Base-by-base conservation (phyloP, 1,284 basidiomycete species). In the Inonotus hispidus region DNA sequence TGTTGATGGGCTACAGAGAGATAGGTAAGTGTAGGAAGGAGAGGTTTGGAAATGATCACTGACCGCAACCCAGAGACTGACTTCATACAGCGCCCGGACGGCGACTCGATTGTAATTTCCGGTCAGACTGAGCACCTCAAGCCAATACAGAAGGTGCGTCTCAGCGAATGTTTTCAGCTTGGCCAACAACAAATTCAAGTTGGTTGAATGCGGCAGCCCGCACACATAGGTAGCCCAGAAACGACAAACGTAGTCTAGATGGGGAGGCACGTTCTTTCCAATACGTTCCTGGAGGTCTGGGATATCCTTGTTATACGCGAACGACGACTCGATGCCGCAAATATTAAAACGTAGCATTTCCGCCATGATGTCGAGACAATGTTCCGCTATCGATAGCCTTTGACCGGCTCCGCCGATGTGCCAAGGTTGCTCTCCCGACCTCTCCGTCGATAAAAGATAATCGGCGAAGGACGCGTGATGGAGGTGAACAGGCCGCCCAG, bases 61-160 rank as follows among this genome's bases (percentile, higher is more conserved):
- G 32, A 32, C 23, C 32, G 32, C 32, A 32, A 13, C 11, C 46
- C 46, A 49, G 6, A 49, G 23, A 23, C n/a, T 25, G 23, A 23
- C 46, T 13, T 49, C 46, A 13, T 21, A 13, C 11, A 49, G 46
- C 5, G 46, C 6, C n/a, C 54, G 35, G 29, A 16, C 38, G 14
- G 54, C 54, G 43, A 38, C 32, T 10, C 52, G 21, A 45, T 16
- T 45, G 41, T 4, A 45, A 21, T 25, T 14, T 3, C 41, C 38
- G 2, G 60, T 55, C 11, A 71, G 47, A 55, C 69, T 71, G 6
- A 71, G 55, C 2, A 67, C 69, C 61, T 72, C 71, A 25, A 72
- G 47, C 71, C 71, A 72, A 59, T 58, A 68, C 0, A 71, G 63
- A 7, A 69, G 60, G n/a, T 65, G 49, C 3, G 37, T 27, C 16